A percentile compares a stretch with the other conserved stretches of the same genome.
Conservation (phyloP, 106 monocot genomes). For the Xerophyta viscosa region DNA sequence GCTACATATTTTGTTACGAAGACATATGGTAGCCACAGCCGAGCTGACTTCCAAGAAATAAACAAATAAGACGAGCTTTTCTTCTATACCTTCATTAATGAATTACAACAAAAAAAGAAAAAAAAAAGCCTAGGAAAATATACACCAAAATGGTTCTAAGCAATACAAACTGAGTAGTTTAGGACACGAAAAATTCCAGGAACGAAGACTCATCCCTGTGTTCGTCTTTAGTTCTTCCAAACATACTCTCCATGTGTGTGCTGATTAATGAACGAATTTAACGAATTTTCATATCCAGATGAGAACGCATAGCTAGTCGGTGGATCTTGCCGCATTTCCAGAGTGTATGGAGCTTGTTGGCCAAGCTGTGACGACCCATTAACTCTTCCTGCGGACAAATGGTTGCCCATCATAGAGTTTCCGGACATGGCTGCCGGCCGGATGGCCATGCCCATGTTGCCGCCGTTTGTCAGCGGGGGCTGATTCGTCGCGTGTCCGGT, state of each 20-base stretch:
- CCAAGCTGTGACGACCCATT: slow-evolving; percentile 4
- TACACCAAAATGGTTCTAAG: no score
- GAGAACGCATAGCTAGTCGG: not conserved
- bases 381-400: no score
- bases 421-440: no score
- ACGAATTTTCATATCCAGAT: slow-evolving; percentile 3
- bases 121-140: no score
- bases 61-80: no score
- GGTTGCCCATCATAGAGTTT: no score
- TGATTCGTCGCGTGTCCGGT: slow-evolving; percentile 4
- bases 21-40: no score
- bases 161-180: slow-evolving; percentile 4
- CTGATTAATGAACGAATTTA: not conserved
- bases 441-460: slow-evolving; percentile 15
- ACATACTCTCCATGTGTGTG: slow-evolving; percentile 9
- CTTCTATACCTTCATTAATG: no score
- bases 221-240: slow-evolving; percentile 19
- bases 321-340: slow-evolving; percentile 21
- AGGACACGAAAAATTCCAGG: slow-evolving; percentile 14
- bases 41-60: no score
- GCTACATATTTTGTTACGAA: no score
- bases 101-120: no score
- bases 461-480: not conserved
- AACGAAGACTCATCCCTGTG: slow-evolving; percentile 19
- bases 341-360: slow-evolving; percentile 4